Conservation (phyloP, 805 yeast species). For the Saturnispora sanitii region DNA sequence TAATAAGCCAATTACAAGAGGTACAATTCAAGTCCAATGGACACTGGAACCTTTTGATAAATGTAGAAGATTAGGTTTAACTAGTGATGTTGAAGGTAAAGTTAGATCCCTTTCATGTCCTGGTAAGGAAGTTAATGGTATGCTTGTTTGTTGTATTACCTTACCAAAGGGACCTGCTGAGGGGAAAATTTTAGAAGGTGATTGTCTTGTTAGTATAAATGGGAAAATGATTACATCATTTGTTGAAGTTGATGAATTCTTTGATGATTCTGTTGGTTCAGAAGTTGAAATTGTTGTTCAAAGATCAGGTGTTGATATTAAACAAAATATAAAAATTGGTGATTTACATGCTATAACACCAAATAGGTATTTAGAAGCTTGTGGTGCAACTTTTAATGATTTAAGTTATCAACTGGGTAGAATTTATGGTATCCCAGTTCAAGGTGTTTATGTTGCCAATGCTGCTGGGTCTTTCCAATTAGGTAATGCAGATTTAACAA, state of each 20-base stretch:
- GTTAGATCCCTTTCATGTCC: constrained; percentile 40
- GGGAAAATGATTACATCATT: constrained; percentile 57
- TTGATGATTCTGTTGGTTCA: constrained; percentile 62
- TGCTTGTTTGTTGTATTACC: constrained; percentile 73
- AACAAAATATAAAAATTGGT: constrained; percentile 46
- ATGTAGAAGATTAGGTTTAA: constrained; percentile 78
- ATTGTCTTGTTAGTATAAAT: constrained; percentile 65
- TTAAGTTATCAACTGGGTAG: constrained; percentile 86
- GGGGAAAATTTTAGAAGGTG: constrained; percentile 70
- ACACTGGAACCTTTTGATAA: constrained; percentile 78
- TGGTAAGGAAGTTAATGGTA: constrained; percentile 69
- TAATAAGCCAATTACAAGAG: constrained; percentile 57
- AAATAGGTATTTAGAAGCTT: constrained; percentile 64
- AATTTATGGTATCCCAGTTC: constrained; percentile 70
- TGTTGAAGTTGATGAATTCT: constrained; percentile 70
- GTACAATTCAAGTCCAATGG: constrained; percentile 91
- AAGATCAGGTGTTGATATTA: constrained; percentile 60
- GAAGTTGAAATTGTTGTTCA: constrained; percentile 49
- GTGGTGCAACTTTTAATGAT: constrained; percentile 81
- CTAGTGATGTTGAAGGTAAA: constrained; percentile 57
- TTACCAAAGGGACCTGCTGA: constrained; percentile 83
- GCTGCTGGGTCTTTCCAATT: constrained; percentile 70
- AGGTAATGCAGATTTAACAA: constrained; percentile 40
- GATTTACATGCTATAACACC: constrained; percentile 81
- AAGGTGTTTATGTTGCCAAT: constrained; percentile 71